Percentiles rank a stretch among this genome's conserved stretches.
Evolutionary conservation across 495 filamentous ascomycete genomes (phyloP).

Genomic region (Xylaria bambusicola): DNA sequence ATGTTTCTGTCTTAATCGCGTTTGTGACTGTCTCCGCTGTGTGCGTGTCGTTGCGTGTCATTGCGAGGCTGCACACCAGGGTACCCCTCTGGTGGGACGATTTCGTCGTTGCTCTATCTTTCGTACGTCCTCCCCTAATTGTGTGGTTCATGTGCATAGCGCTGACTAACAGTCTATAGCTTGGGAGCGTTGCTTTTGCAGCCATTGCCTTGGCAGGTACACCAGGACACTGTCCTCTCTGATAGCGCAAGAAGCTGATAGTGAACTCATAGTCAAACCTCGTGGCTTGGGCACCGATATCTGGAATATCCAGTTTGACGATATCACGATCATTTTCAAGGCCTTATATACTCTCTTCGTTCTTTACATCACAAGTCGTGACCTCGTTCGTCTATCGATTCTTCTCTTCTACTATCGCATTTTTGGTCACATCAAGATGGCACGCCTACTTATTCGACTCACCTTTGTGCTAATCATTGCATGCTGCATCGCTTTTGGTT

Average conservation of each 20-base stretch:
- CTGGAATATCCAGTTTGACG: conserved; percentile 4
- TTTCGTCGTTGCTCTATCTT: conserved; percentile 12
- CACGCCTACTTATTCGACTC: conserved; percentile 26
- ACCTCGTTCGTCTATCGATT: conserved; percentile 40
- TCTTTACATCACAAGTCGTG: conserved; percentile 4
- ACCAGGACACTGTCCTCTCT: too few species aligned
- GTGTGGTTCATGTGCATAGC: neutral
- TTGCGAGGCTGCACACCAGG: conserved; percentile 2
- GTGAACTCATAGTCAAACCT: neutral
- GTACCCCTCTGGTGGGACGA: conserved; percentile 19
- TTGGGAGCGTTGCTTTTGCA: conserved; percentile 1
- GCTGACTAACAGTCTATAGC: neutral
- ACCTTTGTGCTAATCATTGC: conserved; percentile 38
- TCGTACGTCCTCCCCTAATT: neutral
- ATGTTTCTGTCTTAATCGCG: conserved; percentile 3
- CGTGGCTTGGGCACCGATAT: neutral
- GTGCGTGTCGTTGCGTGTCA: conserved; percentile 10
- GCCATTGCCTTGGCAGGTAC: neutral
- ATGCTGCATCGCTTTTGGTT: conserved; percentile 41
- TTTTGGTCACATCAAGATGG: conserved; percentile 21
- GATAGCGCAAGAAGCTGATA: neutral
- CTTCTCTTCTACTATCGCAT: conserved; percentile 46
- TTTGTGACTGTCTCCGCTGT: conserved; percentile 10
- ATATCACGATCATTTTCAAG: conserved; percentile 9
- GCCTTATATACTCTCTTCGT: neutral